These are phyloP conservation scores for Avena atlantica DNA, from an alignment of 176 grass and related monocot species.

Conservation along the genomic window DNA sequence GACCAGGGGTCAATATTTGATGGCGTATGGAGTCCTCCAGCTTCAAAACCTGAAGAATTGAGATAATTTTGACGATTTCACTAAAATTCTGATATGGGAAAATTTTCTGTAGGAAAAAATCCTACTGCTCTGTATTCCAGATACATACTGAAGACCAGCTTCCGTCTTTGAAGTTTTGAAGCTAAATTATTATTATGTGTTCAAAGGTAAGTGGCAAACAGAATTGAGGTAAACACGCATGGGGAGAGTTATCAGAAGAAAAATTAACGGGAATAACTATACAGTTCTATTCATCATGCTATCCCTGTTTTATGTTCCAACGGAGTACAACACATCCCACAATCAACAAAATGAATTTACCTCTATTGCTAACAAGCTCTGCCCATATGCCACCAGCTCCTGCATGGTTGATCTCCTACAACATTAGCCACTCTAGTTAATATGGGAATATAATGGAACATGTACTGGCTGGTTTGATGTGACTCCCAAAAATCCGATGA, in stretches of 20 bases:
- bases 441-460: neutral
- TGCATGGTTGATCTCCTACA: constrained; percentile 98
- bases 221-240: neutral
- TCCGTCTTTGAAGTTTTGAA: neutral
- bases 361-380: constrained; percentile 93
- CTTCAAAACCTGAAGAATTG: constrained; percentile 80
- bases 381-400: constrained; percentile 98
- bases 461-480: neutral
- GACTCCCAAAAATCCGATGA: neutral
- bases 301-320: neutral
- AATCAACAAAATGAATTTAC: constrained; percentile 48
- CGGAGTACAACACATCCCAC: neutral
- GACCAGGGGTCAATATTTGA: constrained; percentile 90
- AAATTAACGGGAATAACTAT: neutral
- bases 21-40: constrained; percentile 82
- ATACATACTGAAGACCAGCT: neutral
- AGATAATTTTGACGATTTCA: neutral
- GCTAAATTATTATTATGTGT: neutral
- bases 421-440: constrained; percentile 7
- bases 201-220: neutral
- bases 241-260: neutral
- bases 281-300: neutral
- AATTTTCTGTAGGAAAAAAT: neutral
- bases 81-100: neutral
- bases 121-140: neutral